Evolutionary conservation across 441 rosid species (phyloP).

Genomic region (Omphalea diandra): DNA sequence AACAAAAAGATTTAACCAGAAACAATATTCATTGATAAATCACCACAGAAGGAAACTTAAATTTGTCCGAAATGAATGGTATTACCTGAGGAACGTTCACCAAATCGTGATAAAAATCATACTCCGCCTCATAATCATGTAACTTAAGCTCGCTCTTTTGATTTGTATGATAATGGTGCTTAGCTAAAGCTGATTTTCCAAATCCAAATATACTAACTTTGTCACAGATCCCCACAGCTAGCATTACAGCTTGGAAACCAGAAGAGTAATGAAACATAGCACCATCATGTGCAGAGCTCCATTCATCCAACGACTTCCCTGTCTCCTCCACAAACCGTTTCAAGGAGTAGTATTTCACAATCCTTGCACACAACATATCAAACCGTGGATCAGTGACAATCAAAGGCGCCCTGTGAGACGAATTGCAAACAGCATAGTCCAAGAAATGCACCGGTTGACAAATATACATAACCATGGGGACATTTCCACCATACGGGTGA

Average conservation of each 20-base stretch:
- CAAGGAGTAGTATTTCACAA: constrained; percentile 80
- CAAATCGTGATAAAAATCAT: constrained; percentile 64
- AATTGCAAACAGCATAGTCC: constrained; percentile 68
- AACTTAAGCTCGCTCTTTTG: constrained; percentile 74
- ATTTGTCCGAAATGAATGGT: constrained; percentile 67
- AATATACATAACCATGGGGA: constrained; percentile 72
- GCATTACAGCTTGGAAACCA: constrained; percentile 88
- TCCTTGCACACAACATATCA: constrained; percentile 65
- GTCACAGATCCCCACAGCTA: constrained; percentile 76
- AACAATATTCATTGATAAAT: constrained; percentile 51
- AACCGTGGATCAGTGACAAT: constrained; percentile 77
- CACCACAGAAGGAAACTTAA: constrained; percentile 62
- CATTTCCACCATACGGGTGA: constrained; percentile 73
- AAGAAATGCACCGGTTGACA: constrained; percentile 81
- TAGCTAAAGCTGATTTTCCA: constrained; percentile 65
- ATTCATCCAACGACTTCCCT: constrained; percentile 50
- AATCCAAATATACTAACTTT: constrained; percentile 78
- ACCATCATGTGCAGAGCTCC: constrained; percentile 68
- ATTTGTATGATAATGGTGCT: constrained; percentile 90
- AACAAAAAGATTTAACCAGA: background rate
- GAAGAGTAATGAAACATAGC: constrained; percentile 87
- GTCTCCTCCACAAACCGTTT: constrained; percentile 55
- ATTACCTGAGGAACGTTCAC: constrained; percentile 49
- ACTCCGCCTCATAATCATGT: constrained; percentile 84
- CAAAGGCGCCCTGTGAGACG: constrained; percentile 51